phyloP scores from a whole-genome alignment of 192 early-diverging fungal genomes.

The Coemansia sp. region DNA sequence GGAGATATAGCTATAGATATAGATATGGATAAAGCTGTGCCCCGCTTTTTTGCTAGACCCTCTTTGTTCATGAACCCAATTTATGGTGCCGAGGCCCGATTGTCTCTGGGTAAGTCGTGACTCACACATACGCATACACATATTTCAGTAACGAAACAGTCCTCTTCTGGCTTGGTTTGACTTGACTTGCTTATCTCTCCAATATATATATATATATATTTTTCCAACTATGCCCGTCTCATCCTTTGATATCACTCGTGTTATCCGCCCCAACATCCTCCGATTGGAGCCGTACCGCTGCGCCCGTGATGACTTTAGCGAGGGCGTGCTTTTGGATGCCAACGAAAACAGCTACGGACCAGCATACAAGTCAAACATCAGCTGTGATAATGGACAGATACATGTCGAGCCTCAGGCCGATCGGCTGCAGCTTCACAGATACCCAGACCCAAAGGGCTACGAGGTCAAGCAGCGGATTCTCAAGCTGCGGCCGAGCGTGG shows the following conservation, averaged over 20 bases:
- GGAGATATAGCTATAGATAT: not conserved
- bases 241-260: conserved; percentile 62
- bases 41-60: not conserved
- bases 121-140: not conserved
- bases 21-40: not conserved
- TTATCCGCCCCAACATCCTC: conserved; percentile 83
- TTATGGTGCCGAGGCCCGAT: not conserved
- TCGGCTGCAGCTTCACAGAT: conserved; percentile 76
- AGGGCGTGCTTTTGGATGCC: conserved; percentile 96
- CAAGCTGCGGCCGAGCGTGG: conserved; percentile 68
- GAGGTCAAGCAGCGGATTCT: conserved; percentile 79
- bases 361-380: conserved; percentile 44
- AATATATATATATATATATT: not conserved
- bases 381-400: conserved; percentile 18
- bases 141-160: not conserved
- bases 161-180: conserved; percentile 17
- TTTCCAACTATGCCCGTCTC: conserved; percentile 23
- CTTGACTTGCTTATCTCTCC: not conserved
- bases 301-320: conserved; percentile 95
- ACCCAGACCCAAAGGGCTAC: conserved; percentile 94
- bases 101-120: not conserved
- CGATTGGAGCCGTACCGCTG: conserved; percentile 91
- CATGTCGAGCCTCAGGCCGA: conserved; percentile 13
- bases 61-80: not conserved
- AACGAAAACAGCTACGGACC: conserved; percentile 98